Conservation (phyloP, 2,329 filamentous ascomycete species). For the Stagonosporopsis chrysanthemi region DNA sequence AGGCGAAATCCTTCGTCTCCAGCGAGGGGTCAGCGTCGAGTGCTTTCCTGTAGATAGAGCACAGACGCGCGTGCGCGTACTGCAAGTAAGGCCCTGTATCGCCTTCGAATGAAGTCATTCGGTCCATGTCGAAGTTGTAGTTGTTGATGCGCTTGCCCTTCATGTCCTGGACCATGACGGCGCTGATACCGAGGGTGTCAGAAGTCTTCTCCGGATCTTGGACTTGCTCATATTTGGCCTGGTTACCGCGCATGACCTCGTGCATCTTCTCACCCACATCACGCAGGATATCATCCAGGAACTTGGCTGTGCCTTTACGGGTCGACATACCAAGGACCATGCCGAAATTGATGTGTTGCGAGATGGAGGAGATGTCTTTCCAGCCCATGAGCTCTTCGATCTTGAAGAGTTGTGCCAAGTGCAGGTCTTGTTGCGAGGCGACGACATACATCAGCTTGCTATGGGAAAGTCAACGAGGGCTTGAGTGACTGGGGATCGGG, state of each 20-base stretch:
- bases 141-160: conserved; percentile 82
- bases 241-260: conserved; percentile 92
- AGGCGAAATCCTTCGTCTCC: conserved; percentile 63
- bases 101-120: conserved; percentile 84
- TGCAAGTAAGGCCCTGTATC: conserved; percentile 87
- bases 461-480: neutral
- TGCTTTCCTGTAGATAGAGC: conserved; percentile 60
- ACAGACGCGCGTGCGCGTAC: conserved; percentile 67
- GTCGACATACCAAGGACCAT: conserved; percentile 71
- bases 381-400: conserved; percentile 68
- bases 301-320: conserved; percentile 66
- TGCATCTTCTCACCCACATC: conserved; percentile 92
- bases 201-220: conserved; percentile 81
- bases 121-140: conserved; percentile 78
- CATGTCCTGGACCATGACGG: conserved; percentile 99
- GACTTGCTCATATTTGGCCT: conserved; percentile 88
- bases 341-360: conserved; percentile 71
- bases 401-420: conserved; percentile 71
- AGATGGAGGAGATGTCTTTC: conserved; percentile 65
- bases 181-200: conserved; percentile 89
- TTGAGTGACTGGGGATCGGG: neutral
- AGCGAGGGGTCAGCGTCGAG: conserved; percentile 57
- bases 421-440: conserved; percentile 69
- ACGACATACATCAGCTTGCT: conserved; percentile 72
- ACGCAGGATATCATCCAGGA: conserved; percentile 59